These are phyloP conservation scores for Termitomyces sp. DNA, from an alignment of 1,284 basidiomycete genomes.

Conservation along the genomic window DNA sequence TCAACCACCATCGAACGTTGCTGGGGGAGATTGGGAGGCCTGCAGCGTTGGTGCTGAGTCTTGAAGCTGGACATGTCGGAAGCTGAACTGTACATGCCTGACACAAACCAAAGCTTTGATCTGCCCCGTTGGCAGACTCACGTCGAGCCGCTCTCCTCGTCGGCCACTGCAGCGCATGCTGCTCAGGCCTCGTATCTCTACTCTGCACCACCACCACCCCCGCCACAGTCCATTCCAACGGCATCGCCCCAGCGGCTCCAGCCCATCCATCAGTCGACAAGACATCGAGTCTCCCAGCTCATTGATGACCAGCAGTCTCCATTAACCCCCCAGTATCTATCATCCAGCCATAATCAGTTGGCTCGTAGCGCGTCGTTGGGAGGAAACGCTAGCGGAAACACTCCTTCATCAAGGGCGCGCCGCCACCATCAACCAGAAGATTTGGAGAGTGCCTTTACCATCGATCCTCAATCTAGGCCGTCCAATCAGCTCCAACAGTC, in stretches of 20 bases:
- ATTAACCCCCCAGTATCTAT: slow-evolving; percentile 46
- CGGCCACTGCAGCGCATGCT: slow-evolving; percentile 55
- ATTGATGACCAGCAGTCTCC: slow-evolving; percentile 51
- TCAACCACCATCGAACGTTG: slow-evolving; percentile 7
- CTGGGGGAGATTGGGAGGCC: slow-evolving; percentile 3
- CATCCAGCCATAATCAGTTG: slow-evolving; percentile 46
- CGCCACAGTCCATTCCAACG: slow-evolving; percentile 32
- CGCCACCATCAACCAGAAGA: slow-evolving; percentile 64
- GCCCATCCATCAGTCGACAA: slow-evolving; percentile 36
- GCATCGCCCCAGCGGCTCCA: slow-evolving; percentile 33
- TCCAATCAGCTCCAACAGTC: slow-evolving; percentile 30
- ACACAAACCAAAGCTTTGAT: slow-evolving; percentile 52
- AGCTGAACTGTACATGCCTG: slow-evolving; percentile 42
- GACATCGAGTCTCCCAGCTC: slow-evolving; percentile 59
- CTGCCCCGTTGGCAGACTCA: slow-evolving; percentile 79
- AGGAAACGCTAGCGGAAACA: slow-evolving; percentile 34
- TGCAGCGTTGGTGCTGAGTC: slow-evolving; percentile 12
- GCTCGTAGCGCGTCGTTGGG: slow-evolving; percentile 64
- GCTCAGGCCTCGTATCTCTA: slow-evolving; percentile 51
- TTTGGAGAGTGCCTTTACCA: slow-evolving; percentile 61
- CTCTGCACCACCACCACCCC: slow-evolving; percentile 38
- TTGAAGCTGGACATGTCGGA: slow-evolving; percentile 30
- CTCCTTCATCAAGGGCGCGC: slow-evolving; percentile 37
- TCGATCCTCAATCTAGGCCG: slow-evolving; percentile 35
- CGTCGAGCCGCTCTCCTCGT: slow-evolving; percentile 59